Evolutionary conservation across 139 green algal species (phyloP).

Genomic region (Chlorella vulgaris): DNA sequence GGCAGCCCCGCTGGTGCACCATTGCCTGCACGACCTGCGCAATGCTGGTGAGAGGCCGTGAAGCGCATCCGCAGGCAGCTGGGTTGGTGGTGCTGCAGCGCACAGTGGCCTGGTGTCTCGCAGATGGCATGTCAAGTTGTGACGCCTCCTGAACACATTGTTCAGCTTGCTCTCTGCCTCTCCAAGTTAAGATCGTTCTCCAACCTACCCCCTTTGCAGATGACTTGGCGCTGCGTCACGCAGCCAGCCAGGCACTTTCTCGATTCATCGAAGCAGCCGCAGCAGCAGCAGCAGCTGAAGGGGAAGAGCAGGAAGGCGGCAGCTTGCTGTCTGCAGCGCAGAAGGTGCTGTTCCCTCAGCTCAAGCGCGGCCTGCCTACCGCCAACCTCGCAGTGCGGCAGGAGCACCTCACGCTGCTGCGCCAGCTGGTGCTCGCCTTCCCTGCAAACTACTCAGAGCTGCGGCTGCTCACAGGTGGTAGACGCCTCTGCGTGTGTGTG

Average conservation of each 20-base stretch:
- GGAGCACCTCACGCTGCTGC: constrained; percentile 78
- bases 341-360: constrained; percentile 63
- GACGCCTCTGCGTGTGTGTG: too few relatives aligned
- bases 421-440: constrained; percentile 50
- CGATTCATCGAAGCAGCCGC: constrained; percentile 46
- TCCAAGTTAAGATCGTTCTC: background rate
- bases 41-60: constrained; percentile 34
- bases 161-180: too few relatives aligned
- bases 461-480: constrained; percentile 38
- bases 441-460: constrained; percentile 66
- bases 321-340: constrained; percentile 40
- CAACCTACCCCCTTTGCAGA: background rate
- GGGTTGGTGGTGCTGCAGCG: background rate
- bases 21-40: constrained; percentile 66
- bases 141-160: too few relatives aligned
- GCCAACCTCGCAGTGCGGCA: constrained; percentile 69
- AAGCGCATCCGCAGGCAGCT: too few relatives aligned
- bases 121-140: too few relatives aligned
- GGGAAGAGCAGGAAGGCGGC: background rate
- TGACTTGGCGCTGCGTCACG: constrained; percentile 79
- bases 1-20: constrained; percentile 67
- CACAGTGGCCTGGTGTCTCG: too few relatives aligned
- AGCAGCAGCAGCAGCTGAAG: background rate
- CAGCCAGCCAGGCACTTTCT: constrained; percentile 56
- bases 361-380: constrained; percentile 53